A percentile compares a stretch with the other conserved stretches of the same genome.
These are phyloP conservation scores for Lithocarpus polystachyus DNA, from an alignment of 306 rosid species.

Conservation along the genomic window DNA sequence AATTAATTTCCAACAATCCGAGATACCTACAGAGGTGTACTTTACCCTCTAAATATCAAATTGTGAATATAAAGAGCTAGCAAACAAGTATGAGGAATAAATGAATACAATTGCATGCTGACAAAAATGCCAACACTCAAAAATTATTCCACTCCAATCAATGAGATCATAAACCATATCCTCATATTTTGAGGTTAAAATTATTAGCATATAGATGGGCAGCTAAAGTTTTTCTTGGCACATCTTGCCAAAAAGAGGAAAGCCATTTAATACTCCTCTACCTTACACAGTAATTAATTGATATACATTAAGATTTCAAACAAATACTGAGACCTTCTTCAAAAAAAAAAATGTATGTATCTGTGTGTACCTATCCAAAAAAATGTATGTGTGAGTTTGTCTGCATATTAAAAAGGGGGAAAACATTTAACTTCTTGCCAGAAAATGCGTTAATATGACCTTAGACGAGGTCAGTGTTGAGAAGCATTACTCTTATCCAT, in stretches of 20 bases:
- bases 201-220: background rate
- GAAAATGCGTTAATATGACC: background rate
- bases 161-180: constrained; percentile 2
- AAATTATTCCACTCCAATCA: background rate
- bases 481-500: background rate
- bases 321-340: background rate
- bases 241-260: background rate
- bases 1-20: background rate
- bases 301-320: background rate
- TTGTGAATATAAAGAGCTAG: background rate
- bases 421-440: background rate
- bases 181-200: background rate
- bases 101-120: background rate
- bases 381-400: no score
- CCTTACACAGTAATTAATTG: background rate
- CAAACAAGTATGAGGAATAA: background rate
- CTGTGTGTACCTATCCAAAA: no score
- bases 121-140: background rate
- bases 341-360: background rate
- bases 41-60: background rate
- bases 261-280: background rate
- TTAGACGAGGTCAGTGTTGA: background rate
- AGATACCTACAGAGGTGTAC: background rate
- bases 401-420: no score
- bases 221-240: background rate